These are phyloP conservation scores for Setaria italica DNA, from an alignment of 202 grass and related monocot genomes.

Conservation along the genomic window DNA sequence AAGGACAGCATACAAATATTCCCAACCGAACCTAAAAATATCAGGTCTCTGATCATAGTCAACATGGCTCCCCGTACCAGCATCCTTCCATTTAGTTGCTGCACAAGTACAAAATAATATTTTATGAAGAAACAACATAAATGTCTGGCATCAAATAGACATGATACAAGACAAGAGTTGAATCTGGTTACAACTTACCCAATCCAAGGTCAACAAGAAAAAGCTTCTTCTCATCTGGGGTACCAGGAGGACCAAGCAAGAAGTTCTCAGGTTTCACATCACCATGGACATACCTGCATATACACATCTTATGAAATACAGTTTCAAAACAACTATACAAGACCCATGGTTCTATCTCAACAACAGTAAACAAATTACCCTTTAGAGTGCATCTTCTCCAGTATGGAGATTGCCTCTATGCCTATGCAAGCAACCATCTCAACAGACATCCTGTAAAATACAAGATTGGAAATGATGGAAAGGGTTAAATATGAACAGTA, in stretches of 20 bases:
- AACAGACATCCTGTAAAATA: constrained; percentile 81
- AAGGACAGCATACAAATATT: constrained; percentile 21
- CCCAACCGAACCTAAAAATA: constrained; percentile 76
- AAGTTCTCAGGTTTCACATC: constrained; percentile 97
- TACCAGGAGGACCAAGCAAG: constrained; percentile 86
- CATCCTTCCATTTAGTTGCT: constrained; percentile 92
- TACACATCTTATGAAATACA: constrained; percentile 38
- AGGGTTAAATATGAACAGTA: constrained; percentile 27
- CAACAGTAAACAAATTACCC: constrained; percentile 59
- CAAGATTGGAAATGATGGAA: constrained; percentile 32
- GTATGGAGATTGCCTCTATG: constrained; percentile 95
- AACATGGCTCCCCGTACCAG: constrained; percentile 63
- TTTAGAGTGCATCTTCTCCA: constrained; percentile 97
- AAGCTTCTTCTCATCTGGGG: constrained; percentile 84
- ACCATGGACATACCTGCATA: constrained; percentile 86
- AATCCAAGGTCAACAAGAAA: constrained; percentile 97
- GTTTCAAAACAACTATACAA: constrained; percentile 39
- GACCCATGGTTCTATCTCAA: constrained; percentile 28
- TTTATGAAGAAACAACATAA: constrained; percentile 40
- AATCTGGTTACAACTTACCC: constrained; percentile 65
- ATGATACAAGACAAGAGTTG: constrained; percentile 6
- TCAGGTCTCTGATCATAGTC: constrained; percentile 95
- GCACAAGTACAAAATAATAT: constrained; percentile 43
- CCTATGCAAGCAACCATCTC: constrained; percentile 99
- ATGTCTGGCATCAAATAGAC: constrained; percentile 38